Conservation (phyloP, 768 basidiomycete species). For the Hericium erinaceus region DNA sequence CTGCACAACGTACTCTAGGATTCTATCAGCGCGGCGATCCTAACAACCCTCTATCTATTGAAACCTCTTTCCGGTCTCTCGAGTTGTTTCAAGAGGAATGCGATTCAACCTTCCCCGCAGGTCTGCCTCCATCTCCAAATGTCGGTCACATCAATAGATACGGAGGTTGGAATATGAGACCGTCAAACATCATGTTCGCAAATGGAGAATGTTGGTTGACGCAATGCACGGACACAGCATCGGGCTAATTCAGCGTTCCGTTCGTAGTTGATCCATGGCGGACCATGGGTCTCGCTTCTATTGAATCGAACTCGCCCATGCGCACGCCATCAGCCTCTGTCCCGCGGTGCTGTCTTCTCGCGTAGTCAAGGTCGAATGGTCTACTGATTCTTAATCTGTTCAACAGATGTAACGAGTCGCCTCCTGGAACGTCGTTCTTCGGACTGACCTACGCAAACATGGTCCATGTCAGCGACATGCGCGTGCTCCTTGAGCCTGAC, state of each 20-base stretch:
- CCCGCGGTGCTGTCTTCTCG: slow-evolving; percentile 16
- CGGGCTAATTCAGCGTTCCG: background rate
- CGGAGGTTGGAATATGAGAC: slow-evolving; percentile 43
- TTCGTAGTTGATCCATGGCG: slow-evolving; percentile 40
- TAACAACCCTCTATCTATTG: slow-evolving; percentile 35
- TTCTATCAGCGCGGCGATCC: slow-evolving; percentile 42
- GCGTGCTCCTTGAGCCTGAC: slow-evolving; percentile 37
- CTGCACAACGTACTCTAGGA: slow-evolving; percentile 11
- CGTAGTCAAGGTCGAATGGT: background rate
- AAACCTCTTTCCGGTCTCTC: slow-evolving; percentile 37
- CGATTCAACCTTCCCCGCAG: slow-evolving; percentile 28
- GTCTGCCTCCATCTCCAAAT: slow-evolving; percentile 30
- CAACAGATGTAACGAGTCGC: slow-evolving; percentile 29
- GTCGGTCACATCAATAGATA: slow-evolving; percentile 39
- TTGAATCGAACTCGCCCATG: slow-evolving; percentile 36
- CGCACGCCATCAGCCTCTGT: slow-evolving; percentile 29
- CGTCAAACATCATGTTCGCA: slow-evolving; percentile 37
- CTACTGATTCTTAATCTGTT: no score
- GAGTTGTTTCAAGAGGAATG: slow-evolving; percentile 38
- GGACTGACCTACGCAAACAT: slow-evolving; percentile 36
- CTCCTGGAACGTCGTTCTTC: slow-evolving; percentile 30
- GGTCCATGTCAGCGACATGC: slow-evolving; percentile 43
- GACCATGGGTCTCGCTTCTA: slow-evolving; percentile 41
- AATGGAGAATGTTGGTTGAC: slow-evolving; percentile 37
- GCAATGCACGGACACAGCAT: background rate